phyloP scores from a whole-genome alignment of 768 basidiomycete species.

The Leucosporidium scottii region DNA sequence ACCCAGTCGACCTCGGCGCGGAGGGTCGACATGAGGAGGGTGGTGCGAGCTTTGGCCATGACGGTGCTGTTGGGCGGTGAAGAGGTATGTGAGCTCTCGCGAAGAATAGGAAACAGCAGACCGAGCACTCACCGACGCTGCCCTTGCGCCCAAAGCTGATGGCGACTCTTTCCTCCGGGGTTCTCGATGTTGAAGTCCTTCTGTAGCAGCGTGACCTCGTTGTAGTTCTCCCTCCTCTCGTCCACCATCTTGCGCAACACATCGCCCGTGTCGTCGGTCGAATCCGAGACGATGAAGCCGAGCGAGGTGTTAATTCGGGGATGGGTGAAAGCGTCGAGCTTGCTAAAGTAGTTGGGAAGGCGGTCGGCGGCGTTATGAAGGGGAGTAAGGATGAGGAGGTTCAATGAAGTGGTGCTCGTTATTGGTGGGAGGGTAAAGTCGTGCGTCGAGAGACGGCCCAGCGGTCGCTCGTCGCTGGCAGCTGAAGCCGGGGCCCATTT shows the following conservation, averaged over 20 bases:
- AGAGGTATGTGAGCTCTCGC: neutral
- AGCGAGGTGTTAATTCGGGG: slow-evolving; percentile 18
- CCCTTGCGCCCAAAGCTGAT: slow-evolving; percentile 9
- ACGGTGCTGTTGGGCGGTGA: slow-evolving; percentile 2
- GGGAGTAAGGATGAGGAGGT: slow-evolving; percentile 27
- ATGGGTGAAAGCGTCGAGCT: slow-evolving; percentile 15
- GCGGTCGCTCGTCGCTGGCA: no score
- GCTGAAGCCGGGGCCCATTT: no score
- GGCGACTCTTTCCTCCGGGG: slow-evolving; percentile 9
- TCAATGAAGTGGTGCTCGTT: no score
- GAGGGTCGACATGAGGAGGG: slow-evolving; percentile 26
- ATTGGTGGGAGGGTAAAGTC: no score
- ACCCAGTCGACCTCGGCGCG: slow-evolving; percentile 28
- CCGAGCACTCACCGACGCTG: slow-evolving; percentile 17
- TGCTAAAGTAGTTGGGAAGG: slow-evolving; percentile 15
- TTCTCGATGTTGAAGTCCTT: slow-evolving; percentile 24
- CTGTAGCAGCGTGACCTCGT: slow-evolving; percentile 14
- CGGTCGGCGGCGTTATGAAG: slow-evolving; percentile 17
- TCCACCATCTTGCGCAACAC: slow-evolving; percentile 1
- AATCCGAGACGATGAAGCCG: slow-evolving; percentile 28
- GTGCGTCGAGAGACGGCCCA: no score
- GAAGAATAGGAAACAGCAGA: neutral
- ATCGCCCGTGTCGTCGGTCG: slow-evolving; percentile 21
- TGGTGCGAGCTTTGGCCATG: slow-evolving; percentile 27
- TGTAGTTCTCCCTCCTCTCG: slow-evolving; percentile 5